A percentile compares a stretch with the other conserved stretches of the same genome.
Conservation (phyloP, 768 basidiomycete species). For the Russula abietina region DNA sequence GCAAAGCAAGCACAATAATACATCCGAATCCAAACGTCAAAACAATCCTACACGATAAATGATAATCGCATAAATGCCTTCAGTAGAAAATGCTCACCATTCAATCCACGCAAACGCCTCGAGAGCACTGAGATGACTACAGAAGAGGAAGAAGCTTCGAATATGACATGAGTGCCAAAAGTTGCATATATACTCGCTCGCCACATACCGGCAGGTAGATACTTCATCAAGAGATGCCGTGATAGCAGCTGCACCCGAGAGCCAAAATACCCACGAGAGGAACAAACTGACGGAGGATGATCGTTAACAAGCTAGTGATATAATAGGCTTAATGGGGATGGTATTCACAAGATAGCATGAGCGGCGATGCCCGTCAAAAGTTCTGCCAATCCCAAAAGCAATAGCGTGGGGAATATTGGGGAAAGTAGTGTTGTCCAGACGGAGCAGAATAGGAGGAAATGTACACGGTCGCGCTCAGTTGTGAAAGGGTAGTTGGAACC, state of each 20-base stretch:
- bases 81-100: slow-evolving; percentile 14
- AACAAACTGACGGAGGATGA: slow-evolving; percentile 13
- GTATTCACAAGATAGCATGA: slow-evolving; percentile 21
- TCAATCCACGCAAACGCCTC: slow-evolving; percentile 26
- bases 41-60: slow-evolving; percentile 15
- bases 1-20: slow-evolving; percentile 16
- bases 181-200: background rate
- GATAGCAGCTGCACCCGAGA: slow-evolving; percentile 25
- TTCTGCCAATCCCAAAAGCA: background rate
- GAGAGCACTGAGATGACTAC: slow-evolving; percentile 21
- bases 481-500: slow-evolving; percentile 45
- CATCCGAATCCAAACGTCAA: slow-evolving; percentile 16
- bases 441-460: slow-evolving; percentile 26
- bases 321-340: background rate
- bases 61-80: background rate
- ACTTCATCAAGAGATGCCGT: slow-evolving; percentile 11
- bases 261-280: slow-evolving; percentile 26
- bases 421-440: slow-evolving; percentile 23
- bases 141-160: slow-evolving; percentile 16
- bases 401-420: slow-evolving; percentile 17
- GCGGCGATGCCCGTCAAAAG: slow-evolving; percentile 15
- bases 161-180: background rate
- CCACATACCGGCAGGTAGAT: slow-evolving; percentile 21
- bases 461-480: slow-evolving; percentile 47
- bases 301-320: background rate